Base-by-base conservation (phyloP, 768 basidiomycete genomes). In the Clitopilus passeckerianus region DNA sequence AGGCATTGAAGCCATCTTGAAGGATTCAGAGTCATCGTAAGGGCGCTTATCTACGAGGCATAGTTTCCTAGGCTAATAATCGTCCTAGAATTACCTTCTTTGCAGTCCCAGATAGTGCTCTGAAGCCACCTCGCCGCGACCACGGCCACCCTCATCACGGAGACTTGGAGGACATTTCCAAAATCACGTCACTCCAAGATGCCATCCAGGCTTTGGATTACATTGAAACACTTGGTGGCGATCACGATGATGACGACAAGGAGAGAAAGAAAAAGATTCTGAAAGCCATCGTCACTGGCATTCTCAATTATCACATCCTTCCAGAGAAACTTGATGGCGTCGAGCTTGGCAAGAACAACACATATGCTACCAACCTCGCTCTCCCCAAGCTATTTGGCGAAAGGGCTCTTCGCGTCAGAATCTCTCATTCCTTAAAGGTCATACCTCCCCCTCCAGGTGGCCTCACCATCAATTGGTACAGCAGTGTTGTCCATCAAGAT, bases 281-380 rank as follows among this genome's bases (percentile, higher is more conserved):
- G 65, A 82, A 82, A 63, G 73, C 75, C 56, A 77, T 89, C 60
- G 64, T 87, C 27, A 77, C 74, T 15, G 78, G 79, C 43, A 76
- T 87, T 30, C 69, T 87, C 18, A 74, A 77, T 20, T 89, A 86
- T 69, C 85, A 85, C 67, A 79, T 81, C 50, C 70, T 89, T 8
- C 79, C 80, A 24, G 63, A 68, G 57, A 71, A 70, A 56, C 70
- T 70, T 60, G 70, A 75, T 58, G 67, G 71, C 0, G 58, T 62
- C 14, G 73, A 74, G 12, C 75, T 88, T 18, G 75, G 77, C 8
- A 71, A 75, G 64, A 86, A 86, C 67, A 77, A 77, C 5, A 89
- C 86, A 0, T 79, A 78, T 56, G 73, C 81, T 7, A 83, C 82
- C 0, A 72, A 75, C 30, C 70, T 86, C 27, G 69, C 71, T 7